phyloP scores from a whole-genome alignment of 2,329 filamentous ascomycete species.

The Ceratocystis ficicola region DNA sequence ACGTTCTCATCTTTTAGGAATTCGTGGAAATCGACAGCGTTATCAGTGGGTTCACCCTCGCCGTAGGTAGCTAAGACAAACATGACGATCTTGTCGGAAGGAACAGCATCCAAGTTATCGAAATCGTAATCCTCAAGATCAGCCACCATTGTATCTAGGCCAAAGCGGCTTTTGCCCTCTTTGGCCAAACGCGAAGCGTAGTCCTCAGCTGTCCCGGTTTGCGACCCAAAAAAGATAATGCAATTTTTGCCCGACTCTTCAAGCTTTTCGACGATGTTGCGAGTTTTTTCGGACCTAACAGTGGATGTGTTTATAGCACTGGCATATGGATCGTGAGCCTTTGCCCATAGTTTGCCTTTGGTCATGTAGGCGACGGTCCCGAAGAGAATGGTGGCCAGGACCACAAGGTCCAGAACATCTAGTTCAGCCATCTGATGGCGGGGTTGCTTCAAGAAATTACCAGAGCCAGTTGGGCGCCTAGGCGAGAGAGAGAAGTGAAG shows the following conservation, averaged over 20 bases:
- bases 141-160: conserved; percentile 94
- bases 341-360: conserved; percentile 87
- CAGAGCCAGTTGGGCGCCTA: not conserved
- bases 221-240: conserved; percentile 95
- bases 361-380: conserved; percentile 94
- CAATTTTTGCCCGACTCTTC: conserved; percentile 94
- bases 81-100: conserved; percentile 81
- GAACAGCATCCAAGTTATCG: conserved; percentile 80
- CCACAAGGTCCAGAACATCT: conserved; percentile 87
- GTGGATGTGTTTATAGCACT: conserved; percentile 55
- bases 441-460: not conserved
- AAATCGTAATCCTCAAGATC: conserved; percentile 97
- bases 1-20: conserved; percentile 76
- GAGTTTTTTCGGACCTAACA: conserved; percentile 67
- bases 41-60: conserved; percentile 96
- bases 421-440: conserved; percentile 70
- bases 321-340: conserved; percentile 80
- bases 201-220: conserved; percentile 96
- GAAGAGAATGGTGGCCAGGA: conserved; percentile 72
- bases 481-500: not conserved
- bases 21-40: conserved; percentile 97
- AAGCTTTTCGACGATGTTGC: conserved; percentile 92
- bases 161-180: conserved; percentile 92
- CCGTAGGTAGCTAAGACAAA: conserved; percentile 96
- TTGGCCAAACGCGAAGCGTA: conserved; percentile 94